These are phyloP conservation scores for Fusarium camptoceras DNA, from an alignment of 2,329 filamentous ascomycete genomes.

Conservation along the genomic window DNA sequence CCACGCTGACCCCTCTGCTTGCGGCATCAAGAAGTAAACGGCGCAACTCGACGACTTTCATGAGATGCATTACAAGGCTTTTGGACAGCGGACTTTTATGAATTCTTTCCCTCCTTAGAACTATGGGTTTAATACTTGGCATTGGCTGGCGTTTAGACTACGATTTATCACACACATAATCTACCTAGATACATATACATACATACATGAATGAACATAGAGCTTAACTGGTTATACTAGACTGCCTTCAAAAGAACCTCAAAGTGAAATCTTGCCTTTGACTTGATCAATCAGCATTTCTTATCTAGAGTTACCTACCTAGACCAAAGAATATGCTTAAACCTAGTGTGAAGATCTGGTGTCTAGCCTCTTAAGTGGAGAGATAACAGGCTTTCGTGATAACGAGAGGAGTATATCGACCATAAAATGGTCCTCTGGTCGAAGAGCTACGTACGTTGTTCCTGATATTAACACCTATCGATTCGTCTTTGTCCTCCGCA, in stretches of 20 bases:
- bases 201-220: slow-evolving; percentile 34
- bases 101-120: slow-evolving; percentile 42
- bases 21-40: slow-evolving; percentile 52
- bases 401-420: neutral
- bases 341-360: neutral
- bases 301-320: neutral
- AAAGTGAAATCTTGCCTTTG: neutral
- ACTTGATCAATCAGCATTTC: neutral
- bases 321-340: neutral
- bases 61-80: slow-evolving; percentile 23
- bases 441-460: neutral
- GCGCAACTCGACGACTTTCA: slow-evolving; percentile 24
- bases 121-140: slow-evolving; percentile 42
- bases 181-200: slow-evolving; percentile 37
- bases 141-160: slow-evolving; percentile 44
- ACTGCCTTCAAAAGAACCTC: neutral
- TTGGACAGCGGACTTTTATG: slow-evolving; percentile 17
- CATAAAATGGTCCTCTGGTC: neutral
- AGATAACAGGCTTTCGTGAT: neutral
- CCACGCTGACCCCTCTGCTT: slow-evolving; percentile 59
- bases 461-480: neutral
- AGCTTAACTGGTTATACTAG: slow-evolving; percentile 19
- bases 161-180: slow-evolving; percentile 35
- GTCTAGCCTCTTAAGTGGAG: neutral
- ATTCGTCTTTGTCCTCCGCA: neutral